Evolutionary conservation across 2,329 filamentous ascomycete genomes (phyloP), one percentile per base, ranked within the genome.

Genomic region (Xylaria sp.): DNA sequence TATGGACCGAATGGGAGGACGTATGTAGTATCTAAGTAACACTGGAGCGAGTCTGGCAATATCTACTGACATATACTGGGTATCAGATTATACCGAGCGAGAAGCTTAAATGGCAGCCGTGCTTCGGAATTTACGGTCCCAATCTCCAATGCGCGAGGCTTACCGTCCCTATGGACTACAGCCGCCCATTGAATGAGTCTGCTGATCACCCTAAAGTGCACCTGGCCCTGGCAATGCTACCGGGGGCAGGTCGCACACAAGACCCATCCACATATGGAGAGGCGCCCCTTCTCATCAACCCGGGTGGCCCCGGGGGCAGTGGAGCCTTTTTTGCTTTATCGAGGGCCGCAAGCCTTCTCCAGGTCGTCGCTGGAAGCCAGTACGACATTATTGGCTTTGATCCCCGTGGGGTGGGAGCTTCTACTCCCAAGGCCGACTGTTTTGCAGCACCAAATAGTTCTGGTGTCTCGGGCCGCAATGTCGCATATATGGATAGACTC

Each of bases 361-460:
- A 82, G 45, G 59, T 69, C 1, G 70, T 81, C 21, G 73, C 83
- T 17, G 83, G 82, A 42, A 59, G 67, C 0, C 78, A 82, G 48
- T 79, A 80, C 69, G 82, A 85, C 67, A 73, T 85, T 21, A 78
- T 86, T 56, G 81, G 83, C 1, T 85, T 85, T 61, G 84, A 85
- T 70, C 84, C 84, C 0, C 79, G 84, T 19, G 83, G 83, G 58
- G 76, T 82, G 50, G 80, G 79, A 12, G 79, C 75, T 51, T 82
- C 81, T 1, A 79, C 77, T 0, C 82, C 82, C 1, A 69, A 69
- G 24, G 79, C 80, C 17, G 79, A 82, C 69, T 84, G 82, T 69
- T 84, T 81, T 60, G 73, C 63, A 4, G 70, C 72, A 1, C 39
- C 70, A 48, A 72, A 75, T 60, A 64, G 69, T 58, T 42, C 74